Evolutionary conservation across 2,329 filamentous ascomycete species (phyloP).

Genomic region (Fusarium robinianum): DNA sequence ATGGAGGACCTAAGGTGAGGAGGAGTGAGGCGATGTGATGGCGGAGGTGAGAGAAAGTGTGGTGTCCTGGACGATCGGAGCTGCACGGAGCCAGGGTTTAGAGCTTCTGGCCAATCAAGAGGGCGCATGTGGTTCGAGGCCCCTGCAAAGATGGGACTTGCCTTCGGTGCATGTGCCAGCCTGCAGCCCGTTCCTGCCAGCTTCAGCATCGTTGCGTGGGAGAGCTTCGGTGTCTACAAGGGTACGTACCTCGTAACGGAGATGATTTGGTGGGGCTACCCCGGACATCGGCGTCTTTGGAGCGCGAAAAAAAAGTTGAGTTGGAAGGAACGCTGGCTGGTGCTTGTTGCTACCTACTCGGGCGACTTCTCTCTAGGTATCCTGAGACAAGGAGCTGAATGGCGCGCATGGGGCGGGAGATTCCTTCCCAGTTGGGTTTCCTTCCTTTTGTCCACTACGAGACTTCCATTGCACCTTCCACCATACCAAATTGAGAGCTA

Average conservation of each 20-base stretch:
- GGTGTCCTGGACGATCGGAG: constrained; percentile 36
- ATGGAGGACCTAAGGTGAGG: constrained; percentile 6
- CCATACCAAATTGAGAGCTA: too few relatives aligned
- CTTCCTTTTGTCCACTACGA: constrained; percentile 32
- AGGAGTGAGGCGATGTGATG: constrained; percentile 27
- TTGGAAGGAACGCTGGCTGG: not conserved
- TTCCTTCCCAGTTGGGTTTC: constrained; percentile 12
- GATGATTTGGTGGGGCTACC: constrained; percentile 33
- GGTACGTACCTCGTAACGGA: constrained; percentile 1
- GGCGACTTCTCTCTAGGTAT: constrained; percentile 5
- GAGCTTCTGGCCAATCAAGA: constrained; percentile 25
- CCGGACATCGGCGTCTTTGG: constrained; percentile 36
- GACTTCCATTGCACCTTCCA: constrained; percentile 6
- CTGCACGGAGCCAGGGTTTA: constrained; percentile 26
- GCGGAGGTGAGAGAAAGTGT: constrained; percentile 32
- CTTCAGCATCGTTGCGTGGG: constrained; percentile 9
- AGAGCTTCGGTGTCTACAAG: constrained; percentile 1
- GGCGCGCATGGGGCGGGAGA: constrained; percentile 33
- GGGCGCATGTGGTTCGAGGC: constrained; percentile 19
- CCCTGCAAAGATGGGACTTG: constrained; percentile 25
- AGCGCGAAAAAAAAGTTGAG: not conserved
- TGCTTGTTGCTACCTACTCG: not conserved
- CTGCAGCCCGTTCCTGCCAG: constrained; percentile 9
- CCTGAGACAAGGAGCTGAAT: constrained; percentile 34
- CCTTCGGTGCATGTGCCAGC: constrained; percentile 16